Evolutionary conservation across 176 grass and related monocot species (phyloP).

Genomic region (Bonia amplexicaulis): DNA sequence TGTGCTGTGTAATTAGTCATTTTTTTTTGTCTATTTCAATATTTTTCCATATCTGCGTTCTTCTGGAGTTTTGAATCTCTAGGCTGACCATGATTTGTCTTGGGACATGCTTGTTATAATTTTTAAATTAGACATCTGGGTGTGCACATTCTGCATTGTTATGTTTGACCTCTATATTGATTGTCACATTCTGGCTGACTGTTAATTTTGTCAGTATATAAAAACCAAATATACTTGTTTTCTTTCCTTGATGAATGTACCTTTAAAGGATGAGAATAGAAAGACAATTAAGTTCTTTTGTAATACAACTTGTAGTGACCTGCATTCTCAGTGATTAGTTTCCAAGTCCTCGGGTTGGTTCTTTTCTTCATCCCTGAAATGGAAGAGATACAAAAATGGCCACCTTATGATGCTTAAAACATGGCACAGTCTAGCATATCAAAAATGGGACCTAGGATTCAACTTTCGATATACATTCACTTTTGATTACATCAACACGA

Average conservation of each 20-base stretch:
- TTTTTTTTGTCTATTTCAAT: neutral
- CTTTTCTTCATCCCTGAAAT: neutral
- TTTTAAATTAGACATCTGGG: neutral
- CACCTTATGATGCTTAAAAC: neutral
- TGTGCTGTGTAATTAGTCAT: neutral
- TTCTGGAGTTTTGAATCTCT: neutral
- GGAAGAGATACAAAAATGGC: neutral
- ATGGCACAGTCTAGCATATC: neutral
- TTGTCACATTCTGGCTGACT: neutral
- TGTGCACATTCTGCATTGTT: neutral
- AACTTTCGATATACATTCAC: neutral
- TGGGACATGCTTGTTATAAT: neutral
- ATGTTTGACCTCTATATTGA: neutral
- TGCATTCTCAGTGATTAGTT: neutral
- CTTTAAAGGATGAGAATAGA: neutral
- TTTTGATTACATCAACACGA: neutral
- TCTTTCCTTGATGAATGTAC: neutral
- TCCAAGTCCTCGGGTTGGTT: neutral
- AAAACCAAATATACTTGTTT: neutral
- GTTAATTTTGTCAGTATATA: neutral
- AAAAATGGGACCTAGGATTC: neutral
- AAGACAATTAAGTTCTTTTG: neutral
- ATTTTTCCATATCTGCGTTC: neutral
- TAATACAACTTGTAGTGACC: neutral
- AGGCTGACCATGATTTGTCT: neutral